Percentiles rank a stretch among this genome's conserved stretches.
These are phyloP conservation scores for Terana coerulea DNA, from an alignment of 768 basidiomycete species.

Conservation along the genomic window DNA sequence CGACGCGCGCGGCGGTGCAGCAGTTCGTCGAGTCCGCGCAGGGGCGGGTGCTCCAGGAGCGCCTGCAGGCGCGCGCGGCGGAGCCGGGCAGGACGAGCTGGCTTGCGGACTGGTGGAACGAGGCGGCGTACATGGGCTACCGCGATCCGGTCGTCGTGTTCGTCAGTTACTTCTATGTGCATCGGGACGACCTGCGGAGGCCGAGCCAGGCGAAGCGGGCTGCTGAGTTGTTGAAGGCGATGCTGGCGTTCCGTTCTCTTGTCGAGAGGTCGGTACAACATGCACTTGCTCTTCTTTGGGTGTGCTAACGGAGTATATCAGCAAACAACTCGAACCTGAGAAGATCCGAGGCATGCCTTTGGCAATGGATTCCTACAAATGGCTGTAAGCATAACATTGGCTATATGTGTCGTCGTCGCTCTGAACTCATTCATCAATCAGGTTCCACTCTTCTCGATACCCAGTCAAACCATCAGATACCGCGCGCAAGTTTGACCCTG, in stretches of 20 bases:
- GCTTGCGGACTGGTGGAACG: constrained; percentile 99
- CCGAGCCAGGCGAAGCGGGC: constrained; percentile 66
- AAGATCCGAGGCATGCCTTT: constrained; percentile 74
- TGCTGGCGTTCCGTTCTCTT: constrained; percentile 79
- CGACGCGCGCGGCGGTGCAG: constrained; percentile 55
- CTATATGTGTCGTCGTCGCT: not conserved
- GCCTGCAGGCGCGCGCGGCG: constrained; percentile 72
- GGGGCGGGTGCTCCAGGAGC: constrained; percentile 67
- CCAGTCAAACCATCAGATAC: constrained; percentile 82
- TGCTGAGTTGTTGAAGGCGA: constrained; percentile 79
- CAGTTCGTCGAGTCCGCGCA: constrained; percentile 69
- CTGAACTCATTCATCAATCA: constrained; percentile 21
- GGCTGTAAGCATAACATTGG: constrained; percentile 53
- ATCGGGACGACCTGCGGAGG: constrained; percentile 58
- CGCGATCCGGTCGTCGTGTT: constrained; percentile 88
- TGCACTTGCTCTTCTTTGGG: not conserved
- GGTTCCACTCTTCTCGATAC: constrained; percentile 91
- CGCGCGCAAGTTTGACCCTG: constrained; percentile 74
- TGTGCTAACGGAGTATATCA: not conserved
- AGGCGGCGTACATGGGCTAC: constrained; percentile 82
- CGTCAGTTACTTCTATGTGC: constrained; percentile 95
- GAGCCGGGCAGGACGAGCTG: constrained; percentile 63
- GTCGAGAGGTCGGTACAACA: constrained; percentile 65
- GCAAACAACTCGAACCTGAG: constrained; percentile 80
- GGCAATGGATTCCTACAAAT: constrained; percentile 93